Evolutionary conservation across 108 stramenopile genomes (phyloP).

Genomic region (Cyclotella baltica): DNA sequence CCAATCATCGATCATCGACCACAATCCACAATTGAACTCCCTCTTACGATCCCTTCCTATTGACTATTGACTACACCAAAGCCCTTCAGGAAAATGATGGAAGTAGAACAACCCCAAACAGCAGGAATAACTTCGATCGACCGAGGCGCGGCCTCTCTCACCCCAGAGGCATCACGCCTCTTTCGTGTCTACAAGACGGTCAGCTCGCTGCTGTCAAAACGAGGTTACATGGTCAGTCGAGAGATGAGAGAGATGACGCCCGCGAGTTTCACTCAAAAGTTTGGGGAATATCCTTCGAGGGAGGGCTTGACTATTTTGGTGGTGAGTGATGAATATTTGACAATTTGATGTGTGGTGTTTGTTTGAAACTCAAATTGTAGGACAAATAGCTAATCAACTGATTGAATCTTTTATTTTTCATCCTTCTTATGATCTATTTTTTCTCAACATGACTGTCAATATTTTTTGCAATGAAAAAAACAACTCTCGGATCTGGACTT

Average conservation of each 20-base stretch:
- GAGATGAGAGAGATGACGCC: constrained; percentile 90
- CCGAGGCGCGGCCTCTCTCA: constrained; percentile 45
- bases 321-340: constrained; percentile 51
- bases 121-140: background rate
- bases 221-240: constrained; percentile 91
- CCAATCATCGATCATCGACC: no score
- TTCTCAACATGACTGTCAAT: no score
- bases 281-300: constrained; percentile 85
- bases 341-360: no score
- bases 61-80: background rate
- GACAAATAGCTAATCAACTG: no score
- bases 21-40: background rate
- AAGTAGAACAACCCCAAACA: constrained; percentile 15
- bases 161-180: constrained; percentile 85
- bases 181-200: constrained; percentile 95
- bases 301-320: constrained; percentile 87
- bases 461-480: background rate
- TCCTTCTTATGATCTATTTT: no score
- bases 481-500: background rate
- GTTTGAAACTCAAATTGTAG: no score
- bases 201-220: constrained; percentile 87
- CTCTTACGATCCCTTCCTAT: background rate
- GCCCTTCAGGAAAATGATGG: background rate
- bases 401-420: no score
- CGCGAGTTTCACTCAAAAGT: constrained; percentile 70